Evolutionary conservation across 352 stramenopile species (phyloP), one percentile per base, ranked within the genome.

Genomic region (Globisporangium takayamanum): DNA sequence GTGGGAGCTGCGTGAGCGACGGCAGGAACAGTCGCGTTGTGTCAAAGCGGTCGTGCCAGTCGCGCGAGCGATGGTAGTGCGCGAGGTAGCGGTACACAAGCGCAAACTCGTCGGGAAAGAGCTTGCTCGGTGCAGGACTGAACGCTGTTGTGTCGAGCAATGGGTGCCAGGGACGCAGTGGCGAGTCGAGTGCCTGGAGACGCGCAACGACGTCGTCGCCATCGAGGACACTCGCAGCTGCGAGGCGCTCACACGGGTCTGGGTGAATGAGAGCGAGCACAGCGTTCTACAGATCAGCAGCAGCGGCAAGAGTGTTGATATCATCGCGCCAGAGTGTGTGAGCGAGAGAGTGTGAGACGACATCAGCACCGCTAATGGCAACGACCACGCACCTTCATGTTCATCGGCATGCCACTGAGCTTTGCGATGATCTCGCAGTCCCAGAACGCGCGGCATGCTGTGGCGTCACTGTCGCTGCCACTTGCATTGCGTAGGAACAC

Each of bases 211-310:
- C 53, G 11, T 81, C 70, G 33, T 78, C 46, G 1, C 70, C 72
- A 18, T 84, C 72, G 6, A 79, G 61, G 20, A 64, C 55, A 25
- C 55, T 55, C 8, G 53, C 50, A 39, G 77, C 59, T 52, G 64
- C 45, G 15, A 85, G 62, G 30, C 76, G 61, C 30, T 80, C 57
- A 10, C 50, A 59, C 25, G 73, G 74, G 51, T 81, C 62, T 16
- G 78, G 78, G 60, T 88, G 67, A 3, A 86, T 45, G 41, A 88
- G 62, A 22, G 73, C 68, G 42, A 83, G 30, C 5, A 86, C 74
- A 16, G 60, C 53, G 51, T 74, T 72, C 64, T 76, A 54, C 8
- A 52, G n/a, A 50, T 16, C 26, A 20, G 10, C 12, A 36, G 10
- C 14, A 20, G 48, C 25, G 6, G 12, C 48, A 50, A n/a, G 1